Evolutionary conservation across 1,139 yeast species (phyloP).

Genomic region (Blastobotrys arbuscula): DNA sequence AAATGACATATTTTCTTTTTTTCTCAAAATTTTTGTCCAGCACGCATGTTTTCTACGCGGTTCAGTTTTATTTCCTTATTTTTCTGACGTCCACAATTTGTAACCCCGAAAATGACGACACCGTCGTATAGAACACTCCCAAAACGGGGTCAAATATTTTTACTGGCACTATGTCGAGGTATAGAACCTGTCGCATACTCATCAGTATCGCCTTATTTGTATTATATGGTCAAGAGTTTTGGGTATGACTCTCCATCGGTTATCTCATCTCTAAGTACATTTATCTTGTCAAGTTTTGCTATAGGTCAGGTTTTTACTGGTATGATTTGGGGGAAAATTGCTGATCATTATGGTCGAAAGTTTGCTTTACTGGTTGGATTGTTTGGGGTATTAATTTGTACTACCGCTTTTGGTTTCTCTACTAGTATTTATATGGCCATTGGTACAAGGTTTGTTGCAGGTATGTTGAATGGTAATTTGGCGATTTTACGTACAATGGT

Average conservation of each 20-base stretch:
- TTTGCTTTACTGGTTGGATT: slow-evolving; percentile 47
- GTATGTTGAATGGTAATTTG: slow-evolving; percentile 54
- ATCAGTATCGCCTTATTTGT: slow-evolving; percentile 56
- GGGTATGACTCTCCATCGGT: slow-evolving; percentile 47
- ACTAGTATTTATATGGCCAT: slow-evolving; percentile 47
- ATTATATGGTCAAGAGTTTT: slow-evolving; percentile 56
- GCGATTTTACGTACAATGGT: slow-evolving; percentile 55
- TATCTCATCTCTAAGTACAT: slow-evolving; percentile 45
- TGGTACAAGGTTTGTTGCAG: slow-evolving; percentile 46
- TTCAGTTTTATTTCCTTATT: neutral
- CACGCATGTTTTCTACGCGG: no score
- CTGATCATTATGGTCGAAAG: slow-evolving; percentile 52
- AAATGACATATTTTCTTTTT: neutral
- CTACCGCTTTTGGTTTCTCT: slow-evolving; percentile 49
- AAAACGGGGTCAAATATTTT: slow-evolving; percentile 25
- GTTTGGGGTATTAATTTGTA: slow-evolving; percentile 45
- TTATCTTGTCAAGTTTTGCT: slow-evolving; percentile 50
- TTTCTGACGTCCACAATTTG: neutral
- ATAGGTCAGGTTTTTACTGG: slow-evolving; percentile 48
- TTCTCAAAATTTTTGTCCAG: neutral
- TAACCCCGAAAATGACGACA: neutral
- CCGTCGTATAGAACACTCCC: slow-evolving; percentile 28
- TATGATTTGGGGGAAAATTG: slow-evolving; percentile 52
- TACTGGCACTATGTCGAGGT: slow-evolving; percentile 35
- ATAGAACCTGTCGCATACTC: slow-evolving; percentile 60